Base-by-base conservation (phyloP, 108 stramenopile genomes). In the Pseudonitzschia multiseries region DNA sequence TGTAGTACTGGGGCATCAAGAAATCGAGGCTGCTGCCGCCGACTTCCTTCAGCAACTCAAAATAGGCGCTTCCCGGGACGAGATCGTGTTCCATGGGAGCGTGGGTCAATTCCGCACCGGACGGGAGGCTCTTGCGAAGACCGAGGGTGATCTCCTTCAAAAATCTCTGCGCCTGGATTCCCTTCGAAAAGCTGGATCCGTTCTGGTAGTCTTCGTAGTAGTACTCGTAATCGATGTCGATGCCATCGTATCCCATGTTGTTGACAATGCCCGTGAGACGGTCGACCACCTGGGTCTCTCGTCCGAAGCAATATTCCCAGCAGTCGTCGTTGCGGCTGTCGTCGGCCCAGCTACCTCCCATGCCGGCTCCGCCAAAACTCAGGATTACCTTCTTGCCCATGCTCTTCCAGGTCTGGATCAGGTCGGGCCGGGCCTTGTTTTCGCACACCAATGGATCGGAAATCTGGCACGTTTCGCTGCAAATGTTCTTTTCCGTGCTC, bases 271-370 rank as follows among this genome's bases (percentile, higher is more conserved):
- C 71, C 29, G 82, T 78, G 13, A 89, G 74, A 18, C 72, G 69
- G 27, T 76, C 73, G 22, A 84, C 73, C 17, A 89, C 74, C 26
- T 77, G 42, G 10, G 82, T 76, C 68, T 89, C 85, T 63, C 71
- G 73, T n/a, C 84, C 88, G 53, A 80, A 89, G 65, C 88, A 89
- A 64, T 89, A 86, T 4, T 89, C 88, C 88, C 88, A 89, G 72
- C 88, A 89, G 63, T 89, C 83, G 61, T 89, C 81, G 14, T n/a
- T n/a, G n/a, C n/a, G n/a, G n/a, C 42, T 20, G 28, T 82, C 75
- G 29, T 76, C 78, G 40, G 65, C 26, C 87, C 87, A 88, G 64
- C 61, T 60, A 0, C 84, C 69, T 14, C 88, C 88, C 88, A 89
- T 89, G 12, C 82, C 80, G 22, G 88, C 88, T 27, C 88, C 88